Conservation (phyloP, 495 filamentous ascomycete genomes). For the Hapsidospora chrysogenum region DNA sequence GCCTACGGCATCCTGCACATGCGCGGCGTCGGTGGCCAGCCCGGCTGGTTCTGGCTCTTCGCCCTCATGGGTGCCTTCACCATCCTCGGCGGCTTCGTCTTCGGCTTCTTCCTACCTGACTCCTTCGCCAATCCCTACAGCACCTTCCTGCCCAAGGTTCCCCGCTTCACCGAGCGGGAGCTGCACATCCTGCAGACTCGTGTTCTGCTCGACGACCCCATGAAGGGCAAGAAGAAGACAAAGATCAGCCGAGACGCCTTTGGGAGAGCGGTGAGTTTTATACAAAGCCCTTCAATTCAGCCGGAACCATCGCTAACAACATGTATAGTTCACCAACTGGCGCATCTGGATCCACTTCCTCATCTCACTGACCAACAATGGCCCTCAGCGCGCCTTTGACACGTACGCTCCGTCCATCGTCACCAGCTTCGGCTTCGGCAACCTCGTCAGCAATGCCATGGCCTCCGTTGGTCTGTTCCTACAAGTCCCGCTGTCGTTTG, state of each 20-base stretch:
- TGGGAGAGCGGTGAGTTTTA: slow-evolving; percentile 5
- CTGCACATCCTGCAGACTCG: slow-evolving; percentile 13
- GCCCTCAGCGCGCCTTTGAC: slow-evolving; percentile 23
- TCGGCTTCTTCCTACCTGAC: slow-evolving; percentile 27
- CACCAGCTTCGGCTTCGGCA: slow-evolving; percentile 27
- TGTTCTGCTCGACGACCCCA: slow-evolving; percentile 13
- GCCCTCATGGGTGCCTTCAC: slow-evolving; percentile 31
- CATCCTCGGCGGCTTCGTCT: slow-evolving; percentile 26
- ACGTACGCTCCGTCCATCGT: slow-evolving; percentile 25
- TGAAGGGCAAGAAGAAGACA: slow-evolving; percentile 6
- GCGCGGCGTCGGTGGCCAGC: slow-evolving; percentile 22
- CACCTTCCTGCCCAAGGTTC: slow-evolving; percentile 18
- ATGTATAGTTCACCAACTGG: slow-evolving; percentile 5
- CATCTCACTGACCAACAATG: slow-evolving; percentile 18
- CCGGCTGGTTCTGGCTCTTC: slow-evolving; percentile 45
- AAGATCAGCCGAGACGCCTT: slow-evolving; percentile 3
- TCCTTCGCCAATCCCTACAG: slow-evolving; percentile 24
- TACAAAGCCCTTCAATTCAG: no score
- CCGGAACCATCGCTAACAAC: no score
- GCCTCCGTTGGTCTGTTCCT: slow-evolving; percentile 28
- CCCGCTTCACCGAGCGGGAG: slow-evolving; percentile 11
- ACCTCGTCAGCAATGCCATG: slow-evolving; percentile 31
- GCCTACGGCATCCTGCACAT: slow-evolving; percentile 33
- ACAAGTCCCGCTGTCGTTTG: slow-evolving; percentile 24
- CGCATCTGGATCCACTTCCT: slow-evolving; percentile 20